Evolutionary conservation across 1,139 yeast species (phyloP).

Genomic region (Meyerozyma sp.): DNA sequence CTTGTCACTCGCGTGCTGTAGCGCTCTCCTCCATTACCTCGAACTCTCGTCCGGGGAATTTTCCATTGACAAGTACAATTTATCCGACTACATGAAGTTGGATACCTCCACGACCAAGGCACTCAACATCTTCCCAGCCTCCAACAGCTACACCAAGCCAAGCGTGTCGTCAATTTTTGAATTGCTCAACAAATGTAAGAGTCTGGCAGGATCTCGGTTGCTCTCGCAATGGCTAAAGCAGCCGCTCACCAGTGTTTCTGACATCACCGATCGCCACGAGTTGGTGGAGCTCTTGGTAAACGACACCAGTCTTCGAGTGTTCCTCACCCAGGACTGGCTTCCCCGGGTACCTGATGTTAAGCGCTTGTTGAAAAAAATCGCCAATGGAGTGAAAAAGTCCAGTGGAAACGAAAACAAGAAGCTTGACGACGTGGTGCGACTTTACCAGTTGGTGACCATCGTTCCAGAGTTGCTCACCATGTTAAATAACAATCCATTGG

Average conservation of each 20-base stretch:
- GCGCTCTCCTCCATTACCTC: conserved; percentile 62
- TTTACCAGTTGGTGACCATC: conserved; percentile 71
- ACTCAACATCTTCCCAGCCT: conserved; percentile 69
- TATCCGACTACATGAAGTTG: conserved; percentile 76
- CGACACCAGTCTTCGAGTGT: conserved; percentile 61
- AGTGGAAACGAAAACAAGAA: conserved; percentile 37
- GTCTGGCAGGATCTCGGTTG: conserved; percentile 78
- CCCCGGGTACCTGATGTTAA: conserved; percentile 78
- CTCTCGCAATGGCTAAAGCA: conserved; percentile 94
- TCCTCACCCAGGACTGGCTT: conserved; percentile 63
- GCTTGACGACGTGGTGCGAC: conserved; percentile 85
- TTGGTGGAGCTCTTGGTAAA: conserved; percentile 70
- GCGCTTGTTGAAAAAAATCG: conserved; percentile 62
- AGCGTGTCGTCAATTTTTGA: conserved; percentile 62
- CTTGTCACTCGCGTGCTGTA: conserved; percentile 43
- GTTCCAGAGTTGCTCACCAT: conserved; percentile 63
- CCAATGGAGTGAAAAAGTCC: conserved; percentile 33
- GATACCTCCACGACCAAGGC: conserved; percentile 91
- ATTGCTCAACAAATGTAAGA: conserved; percentile 79
- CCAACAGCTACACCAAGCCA: conserved; percentile 33
- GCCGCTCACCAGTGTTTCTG: conserved; percentile 64
- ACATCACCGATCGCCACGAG: conserved; percentile 63
- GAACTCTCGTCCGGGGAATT: conserved; percentile 42
- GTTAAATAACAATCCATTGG: conserved; percentile 32
- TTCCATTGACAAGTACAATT: conserved; percentile 59